Conservation (phyloP, 1,139 yeast species). For the Yamadazyma diospyri region DNA sequence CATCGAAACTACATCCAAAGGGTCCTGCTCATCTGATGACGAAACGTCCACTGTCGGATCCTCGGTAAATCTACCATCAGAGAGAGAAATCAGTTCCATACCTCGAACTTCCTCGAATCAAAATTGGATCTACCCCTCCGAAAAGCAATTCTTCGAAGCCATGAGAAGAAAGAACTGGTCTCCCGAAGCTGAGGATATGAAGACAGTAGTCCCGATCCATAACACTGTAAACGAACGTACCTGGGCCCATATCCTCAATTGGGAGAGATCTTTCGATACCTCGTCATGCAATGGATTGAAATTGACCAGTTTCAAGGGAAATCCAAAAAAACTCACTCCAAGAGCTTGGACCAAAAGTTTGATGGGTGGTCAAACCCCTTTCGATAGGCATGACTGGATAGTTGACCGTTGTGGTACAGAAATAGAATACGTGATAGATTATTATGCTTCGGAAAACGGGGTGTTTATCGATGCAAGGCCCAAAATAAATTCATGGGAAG, state of each 20-base stretch:
- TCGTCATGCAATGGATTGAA: conserved; percentile 76
- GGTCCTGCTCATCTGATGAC: conserved; percentile 35
- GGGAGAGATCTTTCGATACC: conserved; percentile 71
- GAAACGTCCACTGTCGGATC: not conserved
- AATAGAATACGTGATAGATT: conserved; percentile 90
- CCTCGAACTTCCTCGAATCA: conserved; percentile 65
- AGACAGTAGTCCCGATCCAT: conserved; percentile 88
- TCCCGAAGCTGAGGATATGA: conserved; percentile 81
- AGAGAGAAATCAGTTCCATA: conserved; percentile 76
- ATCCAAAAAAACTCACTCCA: conserved; percentile 80
- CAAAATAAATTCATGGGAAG: conserved; percentile 77
- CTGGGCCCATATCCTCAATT: conserved; percentile 77
- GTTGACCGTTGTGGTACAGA: conserved; percentile 82
- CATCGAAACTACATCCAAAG: conserved; percentile 45
- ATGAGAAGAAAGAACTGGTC: conserved; percentile 90
- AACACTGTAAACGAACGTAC: conserved; percentile 92
- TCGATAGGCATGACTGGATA: conserved; percentile 96
- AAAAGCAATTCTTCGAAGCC: conserved; percentile 90
- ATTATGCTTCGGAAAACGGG: conserved; percentile 63
- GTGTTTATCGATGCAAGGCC: conserved; percentile 91
- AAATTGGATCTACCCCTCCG: conserved; percentile 95
- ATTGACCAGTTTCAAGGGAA: conserved; percentile 85
- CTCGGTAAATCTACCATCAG: conserved; percentile 45
- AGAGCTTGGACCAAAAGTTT: conserved; percentile 73
- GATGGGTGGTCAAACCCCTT: conserved; percentile 71